phyloP scores from a whole-genome alignment of 2,329 filamentous ascomycete species.

The Arthrobotrys sinensis region DNA sequence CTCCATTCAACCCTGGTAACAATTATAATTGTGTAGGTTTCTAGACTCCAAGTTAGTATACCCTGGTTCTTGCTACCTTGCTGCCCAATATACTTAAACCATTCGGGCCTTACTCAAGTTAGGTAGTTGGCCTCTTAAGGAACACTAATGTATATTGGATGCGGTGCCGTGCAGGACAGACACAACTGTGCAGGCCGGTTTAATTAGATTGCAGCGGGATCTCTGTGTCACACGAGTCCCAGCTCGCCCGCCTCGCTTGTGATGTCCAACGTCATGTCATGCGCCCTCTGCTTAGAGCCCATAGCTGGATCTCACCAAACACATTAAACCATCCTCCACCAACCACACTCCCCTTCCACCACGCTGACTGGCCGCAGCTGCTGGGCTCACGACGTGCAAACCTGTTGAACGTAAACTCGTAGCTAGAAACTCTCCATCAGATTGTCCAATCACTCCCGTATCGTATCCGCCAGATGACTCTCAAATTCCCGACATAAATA shows the following conservation, averaged over 20 bases:
- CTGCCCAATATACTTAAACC: neutral
- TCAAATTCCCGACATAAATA: constrained; percentile 30
- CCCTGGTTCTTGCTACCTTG: neutral
- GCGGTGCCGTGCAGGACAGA: no score
- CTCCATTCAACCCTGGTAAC: no score
- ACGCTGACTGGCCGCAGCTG: neutral
- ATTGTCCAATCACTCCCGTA: constrained; percentile 20
- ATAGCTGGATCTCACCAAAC: no score
- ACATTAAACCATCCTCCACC: neutral
- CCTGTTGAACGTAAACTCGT: constrained; percentile 14
- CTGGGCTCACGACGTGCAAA: constrained; percentile 9
- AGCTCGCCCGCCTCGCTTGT: constrained; percentile 29
- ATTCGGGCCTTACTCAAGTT: constrained; percentile 3
- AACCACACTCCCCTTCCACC: neutral
- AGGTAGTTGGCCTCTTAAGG: constrained; percentile 13
- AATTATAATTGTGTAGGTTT: no score
- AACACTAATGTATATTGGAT: constrained; percentile 24
- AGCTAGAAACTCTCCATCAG: constrained; percentile 6
- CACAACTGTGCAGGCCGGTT: no score
- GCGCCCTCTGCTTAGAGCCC: constrained; percentile 4
- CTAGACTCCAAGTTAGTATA: no score
- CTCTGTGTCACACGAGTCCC: constrained; percentile 35
- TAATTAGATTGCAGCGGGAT: constrained; percentile 25
- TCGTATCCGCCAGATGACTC: constrained; percentile 17
- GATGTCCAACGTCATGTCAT: constrained; percentile 34